Base-by-base conservation (phyloP, 306 rosid genomes). In the Vigna unguiculata region DNA sequence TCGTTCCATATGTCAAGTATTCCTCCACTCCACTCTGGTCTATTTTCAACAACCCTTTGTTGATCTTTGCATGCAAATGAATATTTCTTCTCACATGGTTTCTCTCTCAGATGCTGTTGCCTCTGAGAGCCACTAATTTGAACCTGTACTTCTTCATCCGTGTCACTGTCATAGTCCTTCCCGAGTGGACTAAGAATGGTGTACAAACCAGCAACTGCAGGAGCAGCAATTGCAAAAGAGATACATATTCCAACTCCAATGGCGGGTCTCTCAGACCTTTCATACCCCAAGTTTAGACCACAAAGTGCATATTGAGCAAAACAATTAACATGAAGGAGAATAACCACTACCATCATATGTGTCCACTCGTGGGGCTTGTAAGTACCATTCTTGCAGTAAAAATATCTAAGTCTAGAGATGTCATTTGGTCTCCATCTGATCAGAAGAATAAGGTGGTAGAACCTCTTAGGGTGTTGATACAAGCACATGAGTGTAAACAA, bases 261-360 rank as follows among this genome's bases (percentile, higher is more conserved):
- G 46, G 91, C 87, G 9, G 98, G 98, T 36, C 98, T 72, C n/a
- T 90, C 79, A 19, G 96, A 85, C 80, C 97, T 90, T 74, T 58
- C 83, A 76, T 92, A 95, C 60, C 97, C 98, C 75, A 85, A 80
- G 86, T 89, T 95, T 66, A 95, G 90, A 77, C 93, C 83, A 87
- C 98, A 95, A 24, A 88, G 88, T 52, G 98, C 96, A 85, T 95
- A 95, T 66, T 95, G 98, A 52, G 89, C 86, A 84, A 95, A 92
- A 71, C 98, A 95, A 74, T 95, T 95, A 67, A 90, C 58, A 49
- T 95, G 86, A 69, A 92, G 97, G 58, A 95, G 92, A 74, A 86
- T 79, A 73, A 94, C 78, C 75, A 95, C 98, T 28, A 95, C 90
- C 96, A 95, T 85, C 90, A 92, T 92, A 85, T 95, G 98, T 22